phyloP scores from a whole-genome alignment of 805 yeast species.

The Kuraishia molischiana region DNA sequence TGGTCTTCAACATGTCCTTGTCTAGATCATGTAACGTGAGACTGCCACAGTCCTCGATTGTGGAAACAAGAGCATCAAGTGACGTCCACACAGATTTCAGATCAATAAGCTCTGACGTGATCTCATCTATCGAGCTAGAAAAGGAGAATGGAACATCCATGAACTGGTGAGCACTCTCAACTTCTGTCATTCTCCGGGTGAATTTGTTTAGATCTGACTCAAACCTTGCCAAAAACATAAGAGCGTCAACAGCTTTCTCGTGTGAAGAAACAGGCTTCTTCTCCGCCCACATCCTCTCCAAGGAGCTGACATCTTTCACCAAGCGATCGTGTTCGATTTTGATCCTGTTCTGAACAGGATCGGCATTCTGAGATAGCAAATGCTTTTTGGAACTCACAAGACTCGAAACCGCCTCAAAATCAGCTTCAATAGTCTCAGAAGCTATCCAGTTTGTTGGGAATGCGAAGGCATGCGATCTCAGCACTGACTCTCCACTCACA shows the following conservation, averaged over 20 bases:
- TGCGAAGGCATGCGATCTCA: neutral
- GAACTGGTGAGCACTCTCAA: slow-evolving; percentile 23
- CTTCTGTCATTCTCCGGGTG: slow-evolving; percentile 7
- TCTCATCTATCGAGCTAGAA: slow-evolving; percentile 17
- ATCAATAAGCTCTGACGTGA: slow-evolving; percentile 42
- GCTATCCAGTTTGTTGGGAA: neutral
- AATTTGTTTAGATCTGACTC: slow-evolving; percentile 9
- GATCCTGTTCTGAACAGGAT: neutral
- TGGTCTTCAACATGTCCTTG: slow-evolving; percentile 31
- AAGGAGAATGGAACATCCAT: slow-evolving; percentile 22
- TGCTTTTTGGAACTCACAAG: neutral
- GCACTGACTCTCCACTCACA: neutral
- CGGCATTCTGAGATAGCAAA: neutral
- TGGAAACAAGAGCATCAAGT: slow-evolving; percentile 39
- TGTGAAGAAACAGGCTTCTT: neutral
- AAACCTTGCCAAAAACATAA: slow-evolving; percentile 22
- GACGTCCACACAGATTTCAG: slow-evolving; percentile 56
- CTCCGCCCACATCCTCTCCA: neutral
- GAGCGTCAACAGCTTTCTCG: slow-evolving; percentile 21
- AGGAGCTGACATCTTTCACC: neutral
- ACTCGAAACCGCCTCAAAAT: neutral
- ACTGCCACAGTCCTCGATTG: slow-evolving; percentile 30
- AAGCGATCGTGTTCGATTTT: neutral
- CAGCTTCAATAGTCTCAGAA: neutral
- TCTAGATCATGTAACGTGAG: slow-evolving; percentile 40